These are phyloP conservation scores for Microascus cirrosus DNA, from an alignment of 2,329 filamentous ascomycete genomes.

Conservation along the genomic window DNA sequence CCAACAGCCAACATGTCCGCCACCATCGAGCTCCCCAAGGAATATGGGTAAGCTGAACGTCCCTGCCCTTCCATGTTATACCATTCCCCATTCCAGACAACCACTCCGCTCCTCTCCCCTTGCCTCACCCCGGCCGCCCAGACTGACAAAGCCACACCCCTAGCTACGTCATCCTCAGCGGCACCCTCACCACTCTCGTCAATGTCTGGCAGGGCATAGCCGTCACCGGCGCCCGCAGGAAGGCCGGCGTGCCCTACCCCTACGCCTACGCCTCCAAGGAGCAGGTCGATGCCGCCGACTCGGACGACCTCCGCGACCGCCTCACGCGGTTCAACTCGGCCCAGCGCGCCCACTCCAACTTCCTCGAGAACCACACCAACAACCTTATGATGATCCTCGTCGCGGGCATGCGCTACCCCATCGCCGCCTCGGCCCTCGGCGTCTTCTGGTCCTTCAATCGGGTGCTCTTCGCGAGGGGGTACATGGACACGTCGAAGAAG, in stretches of 20 bases:
- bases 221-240: constrained; percentile 37
- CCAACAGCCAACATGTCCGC: constrained; percentile 27
- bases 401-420: constrained; percentile 42
- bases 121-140: background rate
- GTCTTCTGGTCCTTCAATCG: constrained; percentile 40
- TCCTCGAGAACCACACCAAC: constrained; percentile 46
- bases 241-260: constrained; percentile 45
- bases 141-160: background rate
- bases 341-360: constrained; percentile 53
- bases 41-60: constrained; percentile 34
- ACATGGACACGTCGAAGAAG: constrained; percentile 20
- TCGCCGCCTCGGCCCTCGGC: constrained; percentile 36
- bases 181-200: constrained; percentile 45
- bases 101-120: background rate
- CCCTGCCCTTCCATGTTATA: background rate
- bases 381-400: constrained; percentile 41
- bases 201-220: constrained; percentile 39
- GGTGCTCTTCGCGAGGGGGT: constrained; percentile 43
- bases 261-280: constrained; percentile 42
- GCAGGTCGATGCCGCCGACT: constrained; percentile 16
- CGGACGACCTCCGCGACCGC: constrained; percentile 39
- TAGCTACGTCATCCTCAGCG: constrained; percentile 51
- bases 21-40: constrained; percentile 29
- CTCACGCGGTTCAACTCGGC: constrained; percentile 50
- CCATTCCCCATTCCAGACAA: background rate